Conservation (phyloP, 352 stramenopile genomes). For the Paralagenidium karlingii region DNA sequence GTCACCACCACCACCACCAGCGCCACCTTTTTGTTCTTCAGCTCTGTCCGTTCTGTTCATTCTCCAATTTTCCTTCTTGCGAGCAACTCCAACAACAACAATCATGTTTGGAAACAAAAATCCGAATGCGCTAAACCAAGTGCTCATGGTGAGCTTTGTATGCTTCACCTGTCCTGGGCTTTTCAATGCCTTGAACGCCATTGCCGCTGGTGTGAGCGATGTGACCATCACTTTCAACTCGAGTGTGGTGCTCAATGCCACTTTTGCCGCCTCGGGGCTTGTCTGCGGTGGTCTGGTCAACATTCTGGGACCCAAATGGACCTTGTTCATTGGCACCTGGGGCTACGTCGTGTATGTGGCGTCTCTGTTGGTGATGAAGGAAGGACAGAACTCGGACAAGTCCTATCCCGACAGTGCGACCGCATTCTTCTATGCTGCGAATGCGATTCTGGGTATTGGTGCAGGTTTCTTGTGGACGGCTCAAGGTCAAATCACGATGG, state of each 20-base stretch:
- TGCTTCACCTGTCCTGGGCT: conserved; percentile 40
- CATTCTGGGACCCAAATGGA: conserved; percentile 20
- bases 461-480: conserved; percentile 68
- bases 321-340: conserved; percentile 34
- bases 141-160: conserved; percentile 21
- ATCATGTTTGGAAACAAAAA: too few relatives aligned
- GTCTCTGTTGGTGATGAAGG: conserved; percentile 34
- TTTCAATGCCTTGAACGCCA: conserved; percentile 35
- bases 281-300: conserved; percentile 27
- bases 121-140: too few relatives aligned
- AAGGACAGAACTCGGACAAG: too few relatives aligned
- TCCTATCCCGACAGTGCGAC: not conserved
- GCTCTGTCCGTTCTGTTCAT: too few relatives aligned
- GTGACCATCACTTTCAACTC: conserved; percentile 19
- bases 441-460: conserved; percentile 28
- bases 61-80: too few relatives aligned
- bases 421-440: conserved; percentile 13
- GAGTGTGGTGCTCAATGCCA: conserved; percentile 37
- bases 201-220: conserved; percentile 22
- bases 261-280: conserved; percentile 47
- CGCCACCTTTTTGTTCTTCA: too few relatives aligned
- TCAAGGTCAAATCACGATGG: conserved; percentile 53
- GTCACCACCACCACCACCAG: too few relatives aligned
- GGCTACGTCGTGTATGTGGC: conserved; percentile 48
- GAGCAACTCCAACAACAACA: too few relatives aligned